Conservation (phyloP, 1,139 yeast species). For the Blastobotrys petasosporus region DNA sequence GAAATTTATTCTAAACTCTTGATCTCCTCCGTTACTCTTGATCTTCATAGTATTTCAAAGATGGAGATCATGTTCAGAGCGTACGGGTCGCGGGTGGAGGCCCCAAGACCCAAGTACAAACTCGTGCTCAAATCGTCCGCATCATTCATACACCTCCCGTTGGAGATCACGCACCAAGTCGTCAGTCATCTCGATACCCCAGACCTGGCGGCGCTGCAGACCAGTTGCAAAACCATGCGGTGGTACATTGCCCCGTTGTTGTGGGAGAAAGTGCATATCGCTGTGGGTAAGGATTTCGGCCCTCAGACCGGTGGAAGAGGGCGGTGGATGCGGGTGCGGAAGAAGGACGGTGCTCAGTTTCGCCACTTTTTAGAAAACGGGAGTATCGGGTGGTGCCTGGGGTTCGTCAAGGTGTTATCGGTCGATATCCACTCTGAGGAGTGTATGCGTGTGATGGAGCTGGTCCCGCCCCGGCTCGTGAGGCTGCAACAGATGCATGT, state of each 20-base stretch:
- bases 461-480: no score
- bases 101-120: no score
- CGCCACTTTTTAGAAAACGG: neutral
- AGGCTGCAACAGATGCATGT: no score
- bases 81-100: no score
- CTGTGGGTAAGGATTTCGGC: no score
- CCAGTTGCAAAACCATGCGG: conserved; percentile 4
- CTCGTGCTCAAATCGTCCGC: no score
- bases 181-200: neutral
- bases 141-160: neutral
- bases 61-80: no score
- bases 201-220: conserved; percentile 1
- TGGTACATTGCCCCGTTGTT: conserved; percentile 2
- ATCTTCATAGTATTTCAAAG: no score
- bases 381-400: neutral
- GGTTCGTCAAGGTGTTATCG: neutral
- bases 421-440: conserved; percentile 2
- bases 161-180: conserved; percentile 1
- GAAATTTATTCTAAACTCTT: no score
- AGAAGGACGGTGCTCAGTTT: neutral
- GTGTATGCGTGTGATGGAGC: neutral
- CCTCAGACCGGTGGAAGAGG: no score
- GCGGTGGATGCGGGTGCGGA: neutral
- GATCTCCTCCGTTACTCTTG: no score
- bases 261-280: conserved; percentile 5